Conservation (phyloP, 2,329 filamentous ascomycete species). For the Venturia pyrina region DNA sequence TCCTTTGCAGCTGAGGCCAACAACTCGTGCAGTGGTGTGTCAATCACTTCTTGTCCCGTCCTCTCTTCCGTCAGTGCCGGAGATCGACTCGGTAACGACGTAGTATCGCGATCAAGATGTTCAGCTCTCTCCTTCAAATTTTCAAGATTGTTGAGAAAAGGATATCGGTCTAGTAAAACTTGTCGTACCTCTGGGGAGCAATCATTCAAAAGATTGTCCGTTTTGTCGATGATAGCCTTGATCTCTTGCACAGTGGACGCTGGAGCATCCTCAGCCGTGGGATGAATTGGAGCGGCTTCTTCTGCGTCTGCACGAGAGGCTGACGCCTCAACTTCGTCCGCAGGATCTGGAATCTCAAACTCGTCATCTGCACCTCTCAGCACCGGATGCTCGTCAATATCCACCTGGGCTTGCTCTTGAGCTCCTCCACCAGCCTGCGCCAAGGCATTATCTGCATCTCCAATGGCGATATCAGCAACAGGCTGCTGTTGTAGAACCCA, state of each 20-base stretch:
- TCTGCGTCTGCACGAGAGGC: background rate
- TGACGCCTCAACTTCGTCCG: background rate
- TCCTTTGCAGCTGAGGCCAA: background rate
- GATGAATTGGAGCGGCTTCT: background rate
- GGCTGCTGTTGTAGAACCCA: conserved; percentile 98
- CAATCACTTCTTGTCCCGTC: background rate
- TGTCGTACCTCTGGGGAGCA: background rate
- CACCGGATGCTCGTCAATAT: background rate
- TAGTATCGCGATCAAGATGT: background rate
- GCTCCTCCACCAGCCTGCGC: conserved; percentile 15
- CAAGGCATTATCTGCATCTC: conserved; percentile 23
- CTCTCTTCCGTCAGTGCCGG: background rate
- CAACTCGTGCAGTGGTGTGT: background rate
- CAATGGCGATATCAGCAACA: conserved; percentile 63
- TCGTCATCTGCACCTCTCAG: background rate
- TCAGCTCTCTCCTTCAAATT: background rate
- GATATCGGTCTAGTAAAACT: background rate
- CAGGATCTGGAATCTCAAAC: background rate
- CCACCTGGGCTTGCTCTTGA: conserved; percentile 3
- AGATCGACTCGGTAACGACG: background rate
- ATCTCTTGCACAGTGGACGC: background rate
- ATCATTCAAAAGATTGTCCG: background rate
- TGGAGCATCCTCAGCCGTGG: background rate
- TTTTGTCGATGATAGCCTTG: background rate
- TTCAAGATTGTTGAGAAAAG: background rate